Percentiles rank a stretch among this genome's conserved stretches.
These are phyloP conservation scores for Prunus mongolica DNA, from an alignment of 306 rosid species.

Conservation along the genomic window DNA sequence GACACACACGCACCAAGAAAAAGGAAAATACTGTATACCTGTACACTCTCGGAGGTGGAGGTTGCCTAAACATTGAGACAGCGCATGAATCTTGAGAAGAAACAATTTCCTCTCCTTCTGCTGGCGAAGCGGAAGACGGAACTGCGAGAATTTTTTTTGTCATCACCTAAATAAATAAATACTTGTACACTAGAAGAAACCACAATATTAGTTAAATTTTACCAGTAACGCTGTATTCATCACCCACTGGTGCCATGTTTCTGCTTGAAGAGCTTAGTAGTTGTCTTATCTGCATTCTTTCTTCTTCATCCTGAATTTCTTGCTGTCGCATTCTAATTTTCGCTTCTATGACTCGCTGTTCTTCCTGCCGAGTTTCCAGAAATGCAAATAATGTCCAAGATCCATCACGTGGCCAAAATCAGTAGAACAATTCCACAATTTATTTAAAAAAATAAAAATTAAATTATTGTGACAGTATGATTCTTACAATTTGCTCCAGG, in stretches of 20 bases:
- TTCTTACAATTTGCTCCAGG: slow-evolving; percentile 82
- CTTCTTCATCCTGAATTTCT: slow-evolving; percentile 88
- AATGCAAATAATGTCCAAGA: slow-evolving; percentile 1
- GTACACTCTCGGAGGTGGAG: slow-evolving; percentile 48
- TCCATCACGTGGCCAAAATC: slow-evolving; percentile 4
- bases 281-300: slow-evolving; percentile 76
- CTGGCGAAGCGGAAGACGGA: slow-evolving; percentile 54
- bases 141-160: slow-evolving; percentile 27
- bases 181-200: slow-evolving; percentile 8
- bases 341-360: slow-evolving; percentile 98
- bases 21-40: slow-evolving; percentile 43
- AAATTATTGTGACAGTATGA: slow-evolving; percentile 8
- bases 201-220: slow-evolving; percentile 15
- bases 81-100: slow-evolving; percentile 62
- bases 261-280: slow-evolving; percentile 39
- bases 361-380: slow-evolving; percentile 58
- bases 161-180: slow-evolving; percentile 7
- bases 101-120: slow-evolving; percentile 64
- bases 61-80: slow-evolving; percentile 44
- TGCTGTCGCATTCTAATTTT: slow-evolving; percentile 90
- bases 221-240: slow-evolving; percentile 65
- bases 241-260: slow-evolving; percentile 42
- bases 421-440: slow-evolving; percentile 9
- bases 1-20: neutral
- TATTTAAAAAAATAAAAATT: neutral